Base-by-base conservation (phyloP, 352 stramenopile genomes). In the Phytophthora lateralis region DNA sequence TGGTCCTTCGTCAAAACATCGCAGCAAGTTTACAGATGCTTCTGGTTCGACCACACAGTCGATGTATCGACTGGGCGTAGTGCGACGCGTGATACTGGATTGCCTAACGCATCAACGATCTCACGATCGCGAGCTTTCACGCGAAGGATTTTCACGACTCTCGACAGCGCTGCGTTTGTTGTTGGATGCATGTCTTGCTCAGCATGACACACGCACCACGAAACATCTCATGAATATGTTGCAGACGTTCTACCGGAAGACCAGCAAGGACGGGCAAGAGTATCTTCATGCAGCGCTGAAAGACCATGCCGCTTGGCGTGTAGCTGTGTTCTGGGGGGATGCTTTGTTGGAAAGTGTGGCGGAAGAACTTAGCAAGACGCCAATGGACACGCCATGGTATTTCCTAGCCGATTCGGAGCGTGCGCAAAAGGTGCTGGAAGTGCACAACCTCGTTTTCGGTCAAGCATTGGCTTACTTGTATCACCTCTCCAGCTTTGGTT, bases 211-310 rank as follows among this genome's bases (percentile, higher is more conserved):
- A 12, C 80, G 75, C 21, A 87, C 71, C 0, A 85, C 76, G 55
- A 90, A 88, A 51, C 73, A 82, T 20, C 65, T 95, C 4, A 92
- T 95, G 83, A 93, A 95, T 59, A 85, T 95, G 83, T 54, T 89
- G 17, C 86, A 95, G 60, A 95, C 86, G 2, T 95, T 95, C 38
- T 90, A 92, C 48, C 68, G 69, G 12, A 58, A 62, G 38, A 73
- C 44, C 12, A 76, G 62, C 37, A 82, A 83, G 37, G 63, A 70
- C 9, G 57, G 62, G 14, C 86, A 92, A 49, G 76, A 85, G 18
- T 95, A 85, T 55, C 58, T 95, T 17, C 77, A 89, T 10, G 65
- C 65, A 15, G 43, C 71, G 17, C 47, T 95, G 12, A 60, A 73
- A 35, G 65, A 83, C 26, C 86, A 95, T 55, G 38, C 71, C 1